A percentile compares a stretch with the other conserved stretches of the same genome.
phyloP scores from a whole-genome alignment of 2,329 filamentous ascomycete species.

The Ampelomyces quisqualis region DNA sequence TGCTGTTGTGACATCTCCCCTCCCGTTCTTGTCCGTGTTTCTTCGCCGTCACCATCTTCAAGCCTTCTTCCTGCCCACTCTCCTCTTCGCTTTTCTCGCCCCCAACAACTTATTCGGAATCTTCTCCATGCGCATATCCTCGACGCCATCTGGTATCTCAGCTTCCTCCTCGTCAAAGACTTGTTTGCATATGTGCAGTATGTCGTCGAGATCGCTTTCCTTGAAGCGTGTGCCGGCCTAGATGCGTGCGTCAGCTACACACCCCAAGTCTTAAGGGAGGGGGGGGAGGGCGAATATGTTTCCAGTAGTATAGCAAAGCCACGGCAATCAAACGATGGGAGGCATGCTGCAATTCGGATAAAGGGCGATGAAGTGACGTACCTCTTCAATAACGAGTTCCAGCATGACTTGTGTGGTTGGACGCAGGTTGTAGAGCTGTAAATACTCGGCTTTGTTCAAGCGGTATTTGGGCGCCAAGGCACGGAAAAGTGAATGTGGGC shows the following conservation, averaged over 20 bases:
- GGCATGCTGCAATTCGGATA: too few relatives aligned
- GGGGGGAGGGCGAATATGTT: neutral
- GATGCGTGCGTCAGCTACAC: too few relatives aligned
- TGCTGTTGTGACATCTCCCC: neutral
- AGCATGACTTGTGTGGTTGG: conserved; percentile 36
- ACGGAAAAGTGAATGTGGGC: conserved; percentile 34
- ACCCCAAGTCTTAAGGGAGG: neutral
- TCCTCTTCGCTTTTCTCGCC: conserved; percentile 29
- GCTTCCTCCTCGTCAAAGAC: conserved; percentile 39
- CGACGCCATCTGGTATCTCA: conserved; percentile 29
- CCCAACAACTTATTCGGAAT: conserved; percentile 34
- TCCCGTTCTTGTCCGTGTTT: too few relatives aligned
- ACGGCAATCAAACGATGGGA: too few relatives aligned
- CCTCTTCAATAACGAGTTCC: conserved; percentile 41
- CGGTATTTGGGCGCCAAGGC: conserved; percentile 32
- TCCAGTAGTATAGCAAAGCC: too few relatives aligned
- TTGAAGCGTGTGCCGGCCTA: conserved; percentile 34
- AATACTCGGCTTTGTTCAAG: conserved; percentile 42
- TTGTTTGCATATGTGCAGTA: conserved; percentile 25
- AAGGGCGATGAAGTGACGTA: conserved; percentile 9
- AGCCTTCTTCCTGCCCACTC: conserved; percentile 10
- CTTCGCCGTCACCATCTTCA: too few relatives aligned
- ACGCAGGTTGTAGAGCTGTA: conserved; percentile 42
- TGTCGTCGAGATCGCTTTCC: conserved; percentile 32
- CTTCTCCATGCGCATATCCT: conserved; percentile 30